Evolutionary conservation across 129 eudicot genomes (phyloP).

Genomic region (Tanacetum coccineum): DNA sequence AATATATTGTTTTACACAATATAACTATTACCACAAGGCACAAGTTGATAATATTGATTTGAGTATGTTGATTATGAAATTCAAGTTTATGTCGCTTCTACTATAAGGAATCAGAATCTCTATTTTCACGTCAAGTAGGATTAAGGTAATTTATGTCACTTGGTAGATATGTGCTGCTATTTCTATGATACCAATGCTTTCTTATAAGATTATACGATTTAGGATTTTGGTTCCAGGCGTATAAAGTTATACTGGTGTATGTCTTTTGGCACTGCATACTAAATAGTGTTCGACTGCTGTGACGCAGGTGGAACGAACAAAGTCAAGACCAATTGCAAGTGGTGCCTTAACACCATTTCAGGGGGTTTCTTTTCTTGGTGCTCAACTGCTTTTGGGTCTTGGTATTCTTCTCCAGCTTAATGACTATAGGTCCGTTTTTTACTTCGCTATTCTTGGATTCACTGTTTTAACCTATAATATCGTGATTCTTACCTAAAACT

Average conservation of each 20-base stretch:
- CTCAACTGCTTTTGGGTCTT: slow-evolving; percentile 85
- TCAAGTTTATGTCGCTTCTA: neutral
- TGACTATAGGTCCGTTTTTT: slow-evolving; percentile 54
- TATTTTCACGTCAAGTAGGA: neutral
- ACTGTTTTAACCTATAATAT: slow-evolving; percentile 13
- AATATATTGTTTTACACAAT: slow-evolving; percentile 2
- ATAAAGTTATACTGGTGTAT: neutral
- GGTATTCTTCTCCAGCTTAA: slow-evolving; percentile 93
- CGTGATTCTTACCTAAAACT: neutral
- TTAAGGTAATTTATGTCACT: neutral
- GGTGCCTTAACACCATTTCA: slow-evolving; percentile 82
- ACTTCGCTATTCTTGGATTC: slow-evolving; percentile 20
- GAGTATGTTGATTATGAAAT: neutral
- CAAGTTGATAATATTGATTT: neutral
- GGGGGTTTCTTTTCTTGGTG: slow-evolving; percentile 84
- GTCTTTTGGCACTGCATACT: slow-evolving; percentile 1
- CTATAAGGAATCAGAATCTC: slow-evolving; percentile 5
- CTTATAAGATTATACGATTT: slow-evolving; percentile 7
- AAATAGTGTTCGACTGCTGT: neutral
- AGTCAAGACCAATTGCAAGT: slow-evolving; percentile 89
- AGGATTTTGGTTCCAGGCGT: neutral
- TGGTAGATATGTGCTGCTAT: neutral
- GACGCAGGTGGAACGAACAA: slow-evolving; percentile 83
- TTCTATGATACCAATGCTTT: slow-evolving; percentile 1
- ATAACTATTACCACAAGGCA: neutral